Evolutionary conservation across 2,329 filamentous ascomycete species (phyloP).

Genomic region (Apiospora phragmitis): DNA sequence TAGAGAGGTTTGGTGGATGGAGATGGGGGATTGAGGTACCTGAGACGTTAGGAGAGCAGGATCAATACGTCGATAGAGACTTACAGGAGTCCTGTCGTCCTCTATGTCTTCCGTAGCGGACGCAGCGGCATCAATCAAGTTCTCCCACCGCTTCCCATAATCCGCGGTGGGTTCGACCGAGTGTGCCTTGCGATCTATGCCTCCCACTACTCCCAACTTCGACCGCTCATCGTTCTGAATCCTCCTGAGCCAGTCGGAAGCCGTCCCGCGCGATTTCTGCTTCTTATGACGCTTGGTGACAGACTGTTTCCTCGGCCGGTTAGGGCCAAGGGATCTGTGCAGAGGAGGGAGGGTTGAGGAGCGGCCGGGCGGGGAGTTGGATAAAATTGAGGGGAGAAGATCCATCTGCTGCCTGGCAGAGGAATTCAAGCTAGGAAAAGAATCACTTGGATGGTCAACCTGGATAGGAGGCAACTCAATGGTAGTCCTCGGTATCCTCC

Average conservation of each 20-base stretch:
- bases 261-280: slow-evolving; percentile 69
- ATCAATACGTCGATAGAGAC: slow-evolving; percentile 40
- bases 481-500: slow-evolving; percentile 63
- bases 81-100: slow-evolving; percentile 86
- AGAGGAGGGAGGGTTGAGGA: slow-evolving; percentile 86
- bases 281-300: slow-evolving; percentile 85
- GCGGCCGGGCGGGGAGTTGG: slow-evolving; percentile 76
- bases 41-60: slow-evolving; percentile 50
- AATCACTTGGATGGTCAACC: slow-evolving; percentile 70
- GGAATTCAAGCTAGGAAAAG: slow-evolving; percentile 62
- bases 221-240: slow-evolving; percentile 65
- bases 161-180: slow-evolving; percentile 82
- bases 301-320: slow-evolving; percentile 80
- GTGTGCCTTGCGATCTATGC: slow-evolving; percentile 74
- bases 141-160: slow-evolving; percentile 92
- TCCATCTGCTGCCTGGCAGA: slow-evolving; percentile 61
- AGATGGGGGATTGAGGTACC: slow-evolving; percentile 66
- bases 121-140: slow-evolving; percentile 89
- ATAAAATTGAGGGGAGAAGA: slow-evolving; percentile 78
- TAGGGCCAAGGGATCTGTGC: slow-evolving; percentile 70
- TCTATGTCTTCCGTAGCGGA: slow-evolving; percentile 90
- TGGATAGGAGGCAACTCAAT: slow-evolving; percentile 75
- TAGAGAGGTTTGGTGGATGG: slow-evolving; percentile 61
- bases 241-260: slow-evolving; percentile 64
- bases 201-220: slow-evolving; percentile 60